These are phyloP conservation scores for Elasticomyces elasticus DNA, from an alignment of 495 filamentous ascomycete genomes.

Conservation along the genomic window DNA sequence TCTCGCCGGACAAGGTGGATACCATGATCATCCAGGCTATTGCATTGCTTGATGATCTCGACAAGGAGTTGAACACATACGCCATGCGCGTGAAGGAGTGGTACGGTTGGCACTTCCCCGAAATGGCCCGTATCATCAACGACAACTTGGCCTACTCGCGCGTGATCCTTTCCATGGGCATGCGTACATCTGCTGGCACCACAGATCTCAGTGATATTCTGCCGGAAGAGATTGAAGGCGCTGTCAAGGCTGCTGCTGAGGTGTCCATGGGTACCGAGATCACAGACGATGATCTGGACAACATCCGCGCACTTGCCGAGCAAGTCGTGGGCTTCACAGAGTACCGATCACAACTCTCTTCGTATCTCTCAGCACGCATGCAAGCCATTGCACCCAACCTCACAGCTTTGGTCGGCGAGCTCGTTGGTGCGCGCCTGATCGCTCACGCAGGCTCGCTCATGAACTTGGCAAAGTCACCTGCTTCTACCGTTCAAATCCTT, in stretches of 20 bases:
- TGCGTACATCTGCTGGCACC: constrained; percentile 63
- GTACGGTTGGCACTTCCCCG: constrained; percentile 99
- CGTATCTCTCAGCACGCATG: constrained; percentile 89
- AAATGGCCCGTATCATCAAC: constrained; percentile 91
- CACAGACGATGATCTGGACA: constrained; percentile 73
- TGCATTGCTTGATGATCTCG: constrained; percentile 82
- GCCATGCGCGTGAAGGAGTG: constrained; percentile 99
- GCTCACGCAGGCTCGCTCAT: constrained; percentile 90
- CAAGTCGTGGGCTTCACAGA: constrained; percentile 86
- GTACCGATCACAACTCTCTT: constrained; percentile 76
- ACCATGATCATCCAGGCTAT: constrained; percentile 99
- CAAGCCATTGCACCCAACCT: constrained; percentile 93
- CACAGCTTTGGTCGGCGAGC: constrained; percentile 83
- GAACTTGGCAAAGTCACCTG: constrained; percentile 93
- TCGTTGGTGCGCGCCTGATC: constrained; percentile 91
- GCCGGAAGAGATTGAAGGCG: constrained; percentile 87
- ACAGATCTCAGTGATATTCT: constrained; percentile 84
- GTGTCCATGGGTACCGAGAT: constrained; percentile 99
- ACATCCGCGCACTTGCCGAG: constrained; percentile 81
- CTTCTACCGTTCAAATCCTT: constrained; percentile 92
- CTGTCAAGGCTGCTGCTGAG: constrained; percentile 88
- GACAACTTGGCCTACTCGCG: constrained; percentile 93
- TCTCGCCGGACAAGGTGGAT: constrained; percentile 97
- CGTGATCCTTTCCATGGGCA: constrained; percentile 78
- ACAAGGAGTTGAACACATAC: constrained; percentile 98